Conservation (phyloP, 306 rosid species). For the Vicia sativa region DNA sequence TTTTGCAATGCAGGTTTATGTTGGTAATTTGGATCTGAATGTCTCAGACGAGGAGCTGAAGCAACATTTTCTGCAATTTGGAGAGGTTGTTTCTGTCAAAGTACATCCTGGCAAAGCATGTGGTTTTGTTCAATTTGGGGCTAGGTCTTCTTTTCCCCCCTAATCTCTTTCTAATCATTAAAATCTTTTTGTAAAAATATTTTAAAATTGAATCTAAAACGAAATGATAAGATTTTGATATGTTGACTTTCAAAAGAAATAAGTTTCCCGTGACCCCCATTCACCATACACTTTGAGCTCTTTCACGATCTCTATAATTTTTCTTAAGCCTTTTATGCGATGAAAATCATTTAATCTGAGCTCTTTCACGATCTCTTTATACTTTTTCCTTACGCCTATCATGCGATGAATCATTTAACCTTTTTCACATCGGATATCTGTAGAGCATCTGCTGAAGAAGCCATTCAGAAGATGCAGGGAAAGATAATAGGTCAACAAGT, state of each 20-base stretch:
- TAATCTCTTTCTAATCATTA: constrained; percentile 14
- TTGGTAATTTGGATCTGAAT: constrained; percentile 86
- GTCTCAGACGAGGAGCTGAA: constrained; percentile 85
- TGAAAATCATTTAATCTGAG: constrained; percentile 24
- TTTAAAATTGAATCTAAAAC: not conserved
- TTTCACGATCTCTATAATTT: constrained; percentile 1
- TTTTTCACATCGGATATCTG: constrained; percentile 28
- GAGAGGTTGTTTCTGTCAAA: constrained; percentile 74
- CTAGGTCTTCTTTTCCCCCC: constrained; percentile 52
- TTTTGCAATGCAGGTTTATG: constrained; percentile 65
- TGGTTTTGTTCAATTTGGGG: constrained; percentile 83
- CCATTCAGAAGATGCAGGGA: constrained; percentile 91
- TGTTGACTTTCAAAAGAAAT: constrained; percentile 8
- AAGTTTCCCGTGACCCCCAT: constrained; percentile 13
- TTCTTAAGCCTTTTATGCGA: constrained; percentile 6
- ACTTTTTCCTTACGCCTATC: constrained; percentile 2
- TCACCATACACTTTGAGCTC: constrained; percentile 31
- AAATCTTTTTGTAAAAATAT: constrained; percentile 13
- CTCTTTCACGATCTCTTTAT: constrained; percentile 11
- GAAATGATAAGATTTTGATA: constrained; percentile 13
- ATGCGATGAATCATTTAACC: constrained; percentile 17
- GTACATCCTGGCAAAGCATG: constrained; percentile 78
- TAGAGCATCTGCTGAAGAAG: constrained; percentile 90
- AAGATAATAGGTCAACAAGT: constrained; percentile 84
- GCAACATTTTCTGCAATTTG: constrained; percentile 79